Evolutionary conservation across 2,329 filamentous ascomycete genomes (phyloP).

Genomic region (Fusarium brachygibbosum): DNA sequence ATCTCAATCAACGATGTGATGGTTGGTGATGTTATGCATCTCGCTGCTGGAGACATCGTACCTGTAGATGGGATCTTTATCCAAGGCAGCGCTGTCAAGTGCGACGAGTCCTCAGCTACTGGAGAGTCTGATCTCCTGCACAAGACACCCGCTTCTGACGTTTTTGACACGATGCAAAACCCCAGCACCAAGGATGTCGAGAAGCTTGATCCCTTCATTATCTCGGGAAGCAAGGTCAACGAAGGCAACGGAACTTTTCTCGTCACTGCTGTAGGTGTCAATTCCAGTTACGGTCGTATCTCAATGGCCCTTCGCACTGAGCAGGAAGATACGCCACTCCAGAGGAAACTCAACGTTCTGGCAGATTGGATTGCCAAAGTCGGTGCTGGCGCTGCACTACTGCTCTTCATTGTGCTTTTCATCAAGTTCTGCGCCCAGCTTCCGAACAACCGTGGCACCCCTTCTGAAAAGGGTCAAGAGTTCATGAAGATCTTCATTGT

Average conservation of each 20-base stretch:
- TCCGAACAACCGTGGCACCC: constrained; percentile 60
- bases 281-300: constrained; percentile 68
- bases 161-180: constrained; percentile 66
- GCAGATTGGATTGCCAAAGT: constrained; percentile 55
- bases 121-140: constrained; percentile 80
- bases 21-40: constrained; percentile 77
- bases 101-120: constrained; percentile 80
- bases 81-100: constrained; percentile 66
- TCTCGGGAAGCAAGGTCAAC: constrained; percentile 68
- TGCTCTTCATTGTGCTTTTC: constrained; percentile 82
- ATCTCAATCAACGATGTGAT: constrained; percentile 76
- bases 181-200: constrained; percentile 55
- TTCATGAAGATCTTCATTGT: constrained; percentile 76
- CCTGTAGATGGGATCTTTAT: constrained; percentile 80
- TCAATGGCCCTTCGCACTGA: constrained; percentile 68
- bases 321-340: constrained; percentile 66
- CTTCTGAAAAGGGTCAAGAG: constrained; percentile 68
- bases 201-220: constrained; percentile 75
- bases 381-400: constrained; percentile 74
- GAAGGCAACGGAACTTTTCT: constrained; percentile 68
- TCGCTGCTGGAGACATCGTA: constrained; percentile 77
- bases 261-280: constrained; percentile 67
- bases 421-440: constrained; percentile 80
- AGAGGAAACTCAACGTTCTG: constrained; percentile 63
- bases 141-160: constrained; percentile 72